Percentiles rank a stretch among this genome's conserved stretches.
Conservation (phyloP, 805 yeast genomes). For the Priceomyces melissophilus region DNA sequence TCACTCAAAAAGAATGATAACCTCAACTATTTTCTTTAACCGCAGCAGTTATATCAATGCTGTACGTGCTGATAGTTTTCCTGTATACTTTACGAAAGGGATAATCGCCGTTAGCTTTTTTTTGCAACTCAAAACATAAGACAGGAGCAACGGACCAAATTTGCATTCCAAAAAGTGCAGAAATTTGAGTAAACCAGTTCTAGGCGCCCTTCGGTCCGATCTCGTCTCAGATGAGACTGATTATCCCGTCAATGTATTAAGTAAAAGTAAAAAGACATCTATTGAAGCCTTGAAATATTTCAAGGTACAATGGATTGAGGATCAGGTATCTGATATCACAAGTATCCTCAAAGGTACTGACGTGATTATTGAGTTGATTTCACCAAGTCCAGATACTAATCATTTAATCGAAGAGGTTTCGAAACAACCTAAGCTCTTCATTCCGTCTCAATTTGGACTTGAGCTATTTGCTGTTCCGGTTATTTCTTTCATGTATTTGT, state of each 20-base stretch:
- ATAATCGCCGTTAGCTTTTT: too few relatives aligned
- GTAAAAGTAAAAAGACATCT: conserved; percentile 38
- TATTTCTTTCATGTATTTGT: conserved; percentile 30
- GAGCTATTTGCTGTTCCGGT: conserved; percentile 41
- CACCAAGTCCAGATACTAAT: conserved; percentile 26
- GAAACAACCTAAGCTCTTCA: conserved; percentile 46
- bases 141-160: conserved; percentile 8
- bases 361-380: conserved; percentile 46
- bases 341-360: conserved; percentile 46
- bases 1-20: too few relatives aligned
- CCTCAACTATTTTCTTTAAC: too few relatives aligned
- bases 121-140: too few relatives aligned
- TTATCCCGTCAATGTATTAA: conserved; percentile 50
- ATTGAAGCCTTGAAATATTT: conserved; percentile 38
- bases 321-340: conserved; percentile 21
- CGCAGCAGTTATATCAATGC: too few relatives aligned
- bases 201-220: conserved; percentile 43
- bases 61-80: too few relatives aligned
- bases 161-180: conserved; percentile 57
- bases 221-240: conserved; percentile 38
- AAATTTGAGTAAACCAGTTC: conserved; percentile 44
- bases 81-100: too few relatives aligned
- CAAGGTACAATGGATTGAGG: conserved; percentile 25
- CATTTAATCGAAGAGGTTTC: conserved; percentile 36
- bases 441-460: conserved; percentile 61